These are phyloP conservation scores for Malassezia psittaci DNA, from an alignment of 1,284 basidiomycete species.

Conservation along the genomic window DNA sequence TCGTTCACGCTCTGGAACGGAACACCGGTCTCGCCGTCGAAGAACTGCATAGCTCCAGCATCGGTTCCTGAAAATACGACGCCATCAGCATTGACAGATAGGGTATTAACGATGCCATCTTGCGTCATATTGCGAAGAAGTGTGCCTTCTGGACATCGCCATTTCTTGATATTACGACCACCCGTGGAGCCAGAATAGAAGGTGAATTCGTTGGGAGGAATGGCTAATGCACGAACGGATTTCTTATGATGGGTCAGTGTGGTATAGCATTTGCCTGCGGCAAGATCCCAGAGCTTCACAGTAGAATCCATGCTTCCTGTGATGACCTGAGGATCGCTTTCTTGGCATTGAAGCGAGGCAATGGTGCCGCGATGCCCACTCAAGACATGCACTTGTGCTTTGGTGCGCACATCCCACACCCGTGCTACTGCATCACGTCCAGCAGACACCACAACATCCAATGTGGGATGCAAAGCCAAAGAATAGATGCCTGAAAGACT, in stretches of 20 bases:
- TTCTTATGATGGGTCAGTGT: constrained; percentile 98
- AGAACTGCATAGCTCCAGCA: constrained; percentile 30
- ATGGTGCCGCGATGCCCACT: constrained; percentile 88
- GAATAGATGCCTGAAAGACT: constrained; percentile 88
- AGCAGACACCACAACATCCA: constrained; percentile 86
- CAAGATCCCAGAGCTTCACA: constrained; percentile 93
- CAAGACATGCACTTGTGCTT: constrained; percentile 85
- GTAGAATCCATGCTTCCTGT: constrained; percentile 98
- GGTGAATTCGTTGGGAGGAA: constrained; percentile 78
- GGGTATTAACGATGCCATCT: constrained; percentile 92
- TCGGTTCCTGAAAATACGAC: constrained; percentile 78
- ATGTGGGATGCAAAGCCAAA: constrained; percentile 72
- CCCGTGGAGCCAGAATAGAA: constrained; percentile 91
- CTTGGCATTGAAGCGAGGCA: constrained; percentile 85
- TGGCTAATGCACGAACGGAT: constrained; percentile 76
- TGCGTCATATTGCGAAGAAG: constrained; percentile 95
- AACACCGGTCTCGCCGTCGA: constrained; percentile 79
- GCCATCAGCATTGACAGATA: constrained; percentile 85
- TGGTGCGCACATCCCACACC: constrained; percentile 98
- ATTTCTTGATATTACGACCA: constrained; percentile 98
- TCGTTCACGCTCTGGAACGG: constrained; percentile 92
- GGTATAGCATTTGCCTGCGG: constrained; percentile 87
- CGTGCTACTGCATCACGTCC: constrained; percentile 90
- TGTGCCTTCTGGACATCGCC: constrained; percentile 90
- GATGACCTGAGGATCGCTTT: constrained; percentile 92